Conservation (phyloP, 2,329 filamentous ascomycete genomes). For the Thelonectria rubi region DNA sequence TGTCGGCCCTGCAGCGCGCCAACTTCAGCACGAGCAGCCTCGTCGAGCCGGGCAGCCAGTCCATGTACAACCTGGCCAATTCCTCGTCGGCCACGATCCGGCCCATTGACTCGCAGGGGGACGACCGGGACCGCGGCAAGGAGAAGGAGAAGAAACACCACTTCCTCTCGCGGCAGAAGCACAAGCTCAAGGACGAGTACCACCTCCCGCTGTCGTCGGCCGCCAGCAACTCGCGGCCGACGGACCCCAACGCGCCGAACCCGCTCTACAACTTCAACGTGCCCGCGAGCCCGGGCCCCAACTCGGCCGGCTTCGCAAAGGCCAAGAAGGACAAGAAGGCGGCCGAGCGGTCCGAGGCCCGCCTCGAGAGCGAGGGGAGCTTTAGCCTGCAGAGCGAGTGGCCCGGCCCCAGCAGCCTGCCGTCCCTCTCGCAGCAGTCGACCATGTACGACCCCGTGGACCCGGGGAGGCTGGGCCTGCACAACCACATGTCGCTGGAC, state of each 20-base stretch:
- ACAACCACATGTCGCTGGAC: constrained; percentile 76
- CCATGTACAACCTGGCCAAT: constrained; percentile 79
- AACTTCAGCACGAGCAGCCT: constrained; percentile 79
- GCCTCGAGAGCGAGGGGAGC: constrained; percentile 62
- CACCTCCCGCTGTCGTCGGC: constrained; percentile 78
- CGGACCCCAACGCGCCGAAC: constrained; percentile 77
- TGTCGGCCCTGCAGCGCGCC: constrained; percentile 70
- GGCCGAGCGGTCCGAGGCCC: constrained; percentile 68
- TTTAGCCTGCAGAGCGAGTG: constrained; percentile 57
- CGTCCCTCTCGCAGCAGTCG: constrained; percentile 54
- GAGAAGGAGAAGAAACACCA: constrained; percentile 83
- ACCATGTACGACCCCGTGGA: constrained; percentile 64
- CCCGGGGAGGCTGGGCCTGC: constrained; percentile 62
- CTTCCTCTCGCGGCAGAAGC: constrained; percentile 80
- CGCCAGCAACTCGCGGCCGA: constrained; percentile 78
- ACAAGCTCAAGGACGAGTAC: constrained; percentile 80
- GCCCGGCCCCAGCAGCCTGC: constrained; percentile 63
- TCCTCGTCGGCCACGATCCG: constrained; percentile 80
- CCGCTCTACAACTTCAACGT: constrained; percentile 83
- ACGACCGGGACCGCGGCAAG: constrained; percentile 59
- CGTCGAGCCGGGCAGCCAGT: constrained; percentile 67
- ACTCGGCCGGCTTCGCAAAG: constrained; percentile 76
- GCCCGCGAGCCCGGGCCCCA: constrained; percentile 75
- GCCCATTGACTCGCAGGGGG: constrained; percentile 62
- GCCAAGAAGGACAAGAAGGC: constrained; percentile 88